Percentiles rank a stretch among this genome's conserved stretches.
Conservation (phyloP, 2,329 filamentous ascomycete genomes). For the Talaromyces sp. region DNA sequence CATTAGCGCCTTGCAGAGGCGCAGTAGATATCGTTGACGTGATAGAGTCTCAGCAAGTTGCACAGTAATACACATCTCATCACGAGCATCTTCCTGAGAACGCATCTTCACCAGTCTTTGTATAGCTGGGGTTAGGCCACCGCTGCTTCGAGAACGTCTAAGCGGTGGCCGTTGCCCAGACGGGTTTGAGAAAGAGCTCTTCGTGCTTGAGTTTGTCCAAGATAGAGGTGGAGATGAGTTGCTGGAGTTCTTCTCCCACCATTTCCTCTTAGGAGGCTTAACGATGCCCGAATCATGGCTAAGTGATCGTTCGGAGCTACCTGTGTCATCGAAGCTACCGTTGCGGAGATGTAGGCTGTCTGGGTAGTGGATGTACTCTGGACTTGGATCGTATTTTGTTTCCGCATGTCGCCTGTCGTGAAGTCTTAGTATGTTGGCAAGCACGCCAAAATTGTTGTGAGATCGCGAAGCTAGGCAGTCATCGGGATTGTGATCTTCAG, state of each 20-base stretch:
- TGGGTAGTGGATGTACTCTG: constrained; percentile 11
- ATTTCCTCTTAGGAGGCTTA: constrained; percentile 17
- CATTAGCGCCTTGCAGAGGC: constrained; percentile 85
- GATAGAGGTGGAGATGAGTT: constrained; percentile 25
- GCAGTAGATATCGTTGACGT: constrained; percentile 79
- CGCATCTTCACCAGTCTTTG: constrained; percentile 11
- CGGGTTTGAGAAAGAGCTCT: constrained; percentile 29
- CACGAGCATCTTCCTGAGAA: constrained; percentile 26
- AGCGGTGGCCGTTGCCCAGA: constrained; percentile 28
- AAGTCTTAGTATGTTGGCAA: constrained; percentile 69
- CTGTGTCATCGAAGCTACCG: constrained; percentile 32
- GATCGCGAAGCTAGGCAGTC: constrained; percentile 65
- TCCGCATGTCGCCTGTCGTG: constrained; percentile 47
- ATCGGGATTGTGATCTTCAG: constrained; percentile 48
- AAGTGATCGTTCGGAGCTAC: constrained; percentile 31
- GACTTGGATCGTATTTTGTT: constrained; percentile 21
- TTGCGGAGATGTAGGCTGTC: constrained; percentile 27
- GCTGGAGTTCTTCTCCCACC: constrained; percentile 16
- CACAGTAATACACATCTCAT: constrained; percentile 59
- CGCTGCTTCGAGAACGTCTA: constrained; percentile 37
- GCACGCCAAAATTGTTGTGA: constrained; percentile 69
- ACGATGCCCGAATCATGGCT: constrained; percentile 29
- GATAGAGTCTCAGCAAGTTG: constrained; percentile 69
- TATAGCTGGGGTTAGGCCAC: constrained; percentile 32
- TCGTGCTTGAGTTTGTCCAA: constrained; percentile 22